phyloP scores from a whole-genome alignment of 768 basidiomycete species.

The Trametes elegans region DNA sequence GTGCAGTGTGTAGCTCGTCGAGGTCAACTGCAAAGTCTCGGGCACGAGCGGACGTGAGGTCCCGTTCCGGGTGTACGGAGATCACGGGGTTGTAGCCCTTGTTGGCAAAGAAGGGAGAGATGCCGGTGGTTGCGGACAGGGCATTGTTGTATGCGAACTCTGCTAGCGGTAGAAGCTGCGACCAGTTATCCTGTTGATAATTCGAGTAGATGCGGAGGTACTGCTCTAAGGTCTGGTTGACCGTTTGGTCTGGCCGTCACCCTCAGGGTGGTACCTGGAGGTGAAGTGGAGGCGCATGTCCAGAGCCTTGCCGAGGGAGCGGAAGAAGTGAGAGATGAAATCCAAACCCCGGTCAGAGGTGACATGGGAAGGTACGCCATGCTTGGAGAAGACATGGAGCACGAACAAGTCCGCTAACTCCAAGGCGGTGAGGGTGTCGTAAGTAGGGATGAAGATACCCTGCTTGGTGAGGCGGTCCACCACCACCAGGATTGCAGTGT shows the following conservation, averaged over 20 bases:
- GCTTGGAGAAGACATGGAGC: too few relatives aligned
- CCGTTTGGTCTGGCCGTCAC: slow-evolving; percentile 39
- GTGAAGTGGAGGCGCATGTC: slow-evolving; percentile 9
- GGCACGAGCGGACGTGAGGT: slow-evolving; percentile 33
- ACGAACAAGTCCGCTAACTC: too few relatives aligned
- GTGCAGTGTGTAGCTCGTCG: slow-evolving; percentile 33
- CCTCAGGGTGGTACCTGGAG: slow-evolving; percentile 40
- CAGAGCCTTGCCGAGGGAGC: slow-evolving; percentile 11
- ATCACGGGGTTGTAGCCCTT: slow-evolving; percentile 25
- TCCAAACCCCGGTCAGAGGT: too few relatives aligned
- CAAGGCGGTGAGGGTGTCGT: slow-evolving; percentile 12
- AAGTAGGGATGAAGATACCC: slow-evolving; percentile 18
- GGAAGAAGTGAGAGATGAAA: slow-evolving; percentile 15
- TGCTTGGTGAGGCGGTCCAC: not conserved
- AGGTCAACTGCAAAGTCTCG: slow-evolving; percentile 30
- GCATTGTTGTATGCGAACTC: slow-evolving; percentile 43
- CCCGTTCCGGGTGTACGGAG: too few relatives aligned
- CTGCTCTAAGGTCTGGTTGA: slow-evolving; percentile 37
- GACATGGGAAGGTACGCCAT: too few relatives aligned
- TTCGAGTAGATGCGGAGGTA: slow-evolving; percentile 37
- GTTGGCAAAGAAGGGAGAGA: slow-evolving; percentile 9
- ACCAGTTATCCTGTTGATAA: slow-evolving; percentile 44
- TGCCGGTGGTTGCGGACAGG: slow-evolving; percentile 31
- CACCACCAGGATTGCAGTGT: slow-evolving; percentile 17
- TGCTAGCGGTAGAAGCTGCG: slow-evolving; percentile 37